Evolutionary conservation across 2,329 filamentous ascomycete species (phyloP).

Genomic region (Thelonectria olida): DNA sequence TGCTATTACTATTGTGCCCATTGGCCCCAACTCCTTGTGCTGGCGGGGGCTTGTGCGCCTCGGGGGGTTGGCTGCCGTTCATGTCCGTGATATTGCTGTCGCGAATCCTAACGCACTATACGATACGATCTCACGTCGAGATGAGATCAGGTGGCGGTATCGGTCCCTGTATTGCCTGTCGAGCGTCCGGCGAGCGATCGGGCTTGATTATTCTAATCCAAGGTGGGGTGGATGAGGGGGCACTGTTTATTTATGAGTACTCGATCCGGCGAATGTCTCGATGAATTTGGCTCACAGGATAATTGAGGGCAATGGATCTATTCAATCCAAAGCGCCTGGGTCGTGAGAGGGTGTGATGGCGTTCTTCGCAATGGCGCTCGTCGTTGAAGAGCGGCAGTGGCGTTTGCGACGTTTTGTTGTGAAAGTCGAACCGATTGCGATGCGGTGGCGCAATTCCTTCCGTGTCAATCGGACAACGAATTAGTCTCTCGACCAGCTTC

Average conservation of each 20-base stretch:
- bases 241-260: conserved; percentile 31
- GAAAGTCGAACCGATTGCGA: conserved; percentile 33
- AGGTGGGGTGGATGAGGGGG: conserved; percentile 32
- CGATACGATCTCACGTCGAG: conserved; percentile 5
- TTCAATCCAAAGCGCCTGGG: background rate
- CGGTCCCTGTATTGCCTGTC: conserved; percentile 17
- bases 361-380: conserved; percentile 12
- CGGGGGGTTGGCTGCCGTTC: conserved; percentile 43
- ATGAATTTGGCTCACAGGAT: conserved; percentile 3
- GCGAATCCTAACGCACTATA: conserved; percentile 15
- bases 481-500: conserved; percentile 24
- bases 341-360: background rate
- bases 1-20: conserved; percentile 37
- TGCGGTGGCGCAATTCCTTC: conserved; percentile 31
- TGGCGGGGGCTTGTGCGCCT: conserved; percentile 43
- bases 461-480: conserved; percentile 26
- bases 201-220: conserved; percentile 17
- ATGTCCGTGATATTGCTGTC: conserved; percentile 25
- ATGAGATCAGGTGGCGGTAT: conserved; percentile 1
- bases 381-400: conserved; percentile 23
- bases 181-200: conserved; percentile 8
- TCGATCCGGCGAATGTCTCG: conserved; percentile 22
- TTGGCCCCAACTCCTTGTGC: conserved; percentile 40
- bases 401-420: conserved; percentile 29
- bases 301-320: background rate